Percentiles rank a stretch among this genome's conserved stretches.
Evolutionary conservation across 257 asterid species (phyloP).

Genomic region (Solanum corneliomulleri): DNA sequence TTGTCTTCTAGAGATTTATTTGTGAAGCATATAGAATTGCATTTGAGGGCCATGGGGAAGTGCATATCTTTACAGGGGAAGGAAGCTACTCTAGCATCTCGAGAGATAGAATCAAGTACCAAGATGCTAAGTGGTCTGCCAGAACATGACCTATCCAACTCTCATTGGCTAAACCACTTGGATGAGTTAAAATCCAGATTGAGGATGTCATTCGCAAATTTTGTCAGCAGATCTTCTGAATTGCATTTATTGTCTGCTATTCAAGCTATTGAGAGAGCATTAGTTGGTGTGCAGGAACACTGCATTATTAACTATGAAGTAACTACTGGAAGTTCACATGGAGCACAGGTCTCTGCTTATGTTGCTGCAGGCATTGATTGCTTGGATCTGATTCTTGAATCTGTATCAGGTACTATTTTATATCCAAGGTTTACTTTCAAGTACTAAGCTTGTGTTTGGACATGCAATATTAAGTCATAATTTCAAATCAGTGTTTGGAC

Average conservation of each 20-base stretch:
- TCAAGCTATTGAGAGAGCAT: conserved; percentile 83
- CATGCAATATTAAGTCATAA: neutral
- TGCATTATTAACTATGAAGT: conserved; percentile 51
- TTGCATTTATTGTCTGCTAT: conserved; percentile 52
- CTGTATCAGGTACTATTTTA: conserved; percentile 45
- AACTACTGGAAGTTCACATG: conserved; percentile 39
- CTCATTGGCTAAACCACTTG: conserved; percentile 26
- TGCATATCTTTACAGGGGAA: conserved; percentile 79
- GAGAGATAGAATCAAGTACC: conserved; percentile 41
- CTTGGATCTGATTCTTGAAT: conserved; percentile 67
- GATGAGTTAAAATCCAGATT: conserved; percentile 44
- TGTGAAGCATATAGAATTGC: conserved; percentile 50
- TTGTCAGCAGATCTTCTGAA: conserved; percentile 53
- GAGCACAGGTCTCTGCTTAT: conserved; percentile 53
- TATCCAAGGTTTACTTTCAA: neutral
- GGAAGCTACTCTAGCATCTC: conserved; percentile 54
- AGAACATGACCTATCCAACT: conserved; percentile 9
- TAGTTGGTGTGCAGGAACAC: conserved; percentile 68
- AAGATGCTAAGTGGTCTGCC: conserved; percentile 21
- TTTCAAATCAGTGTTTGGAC: neutral
- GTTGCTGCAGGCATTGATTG: conserved; percentile 87
- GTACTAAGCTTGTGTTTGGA: neutral
- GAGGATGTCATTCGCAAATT: conserved; percentile 52
- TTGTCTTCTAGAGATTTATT: conserved; percentile 42
- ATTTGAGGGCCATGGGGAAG: conserved; percentile 68